Evolutionary conservation across 2,329 filamentous ascomycete species (phyloP), one percentile per base, ranked within the genome.

Genomic region (Fusarium torulosum): DNA sequence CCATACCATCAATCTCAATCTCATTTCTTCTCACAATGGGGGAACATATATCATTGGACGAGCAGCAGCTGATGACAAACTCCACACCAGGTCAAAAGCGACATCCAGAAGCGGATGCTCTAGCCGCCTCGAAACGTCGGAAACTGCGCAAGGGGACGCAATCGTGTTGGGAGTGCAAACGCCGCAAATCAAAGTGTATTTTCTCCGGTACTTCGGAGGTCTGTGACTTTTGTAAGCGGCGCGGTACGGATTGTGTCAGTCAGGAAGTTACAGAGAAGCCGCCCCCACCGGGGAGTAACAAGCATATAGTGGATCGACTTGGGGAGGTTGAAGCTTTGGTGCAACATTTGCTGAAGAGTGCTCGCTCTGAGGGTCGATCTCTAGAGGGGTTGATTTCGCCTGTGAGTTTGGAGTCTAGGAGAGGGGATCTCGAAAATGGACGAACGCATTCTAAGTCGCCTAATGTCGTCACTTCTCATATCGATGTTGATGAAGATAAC

Each of bases 131-230:
- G 19, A 73, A 73, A 33, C 63, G 68, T 20, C 62, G 72, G 13
- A 75, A 73, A 59, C 23, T 85, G 21, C 82, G 84, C 21, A 87
- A 86, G 53, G 86, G 86, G n/a, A 88, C 86, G 0, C 79, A 76
- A 27, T 86, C 84, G 56, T 88, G 86, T 72, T 87, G 85, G 85
- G 85, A 87, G 66, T 88, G 86, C 79, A 85, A 85, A 74, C 80
- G 83, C 50, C 80, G 85, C 23, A 88, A 88, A 75, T 79, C 83
- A 7, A 77, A 80, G 4, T 88, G 86, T 70, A 80, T 78, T 17
- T 83, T 84, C 59, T 72, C 76, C 13, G 71, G 78, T 6, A 67
- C 75, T 4, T 78, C 81, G 7, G 57, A 74, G 3, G 66, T 78
- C 1, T 87, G 85, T 56, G 74, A 78, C 20, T 79, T 78, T 4